Evolutionary conservation across 169 alveolate genomes (phyloP), one percentile per base, ranked within the genome.

Genomic region (Plasmodium malariae): DNA sequence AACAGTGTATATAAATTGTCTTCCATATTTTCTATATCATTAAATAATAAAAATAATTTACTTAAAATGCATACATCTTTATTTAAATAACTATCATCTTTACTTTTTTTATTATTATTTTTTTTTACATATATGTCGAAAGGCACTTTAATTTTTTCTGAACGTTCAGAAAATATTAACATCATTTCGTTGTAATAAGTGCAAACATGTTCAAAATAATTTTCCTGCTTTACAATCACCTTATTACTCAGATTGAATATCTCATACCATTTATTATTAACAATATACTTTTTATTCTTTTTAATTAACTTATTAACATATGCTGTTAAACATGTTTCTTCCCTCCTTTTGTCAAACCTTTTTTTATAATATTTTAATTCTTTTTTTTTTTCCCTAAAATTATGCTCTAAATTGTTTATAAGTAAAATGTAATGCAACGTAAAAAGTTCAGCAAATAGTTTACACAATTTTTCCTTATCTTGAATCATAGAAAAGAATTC

Each of bases 251-350:
- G 3, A 59, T 83, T 83, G 24, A 83, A 57, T 40, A 45, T 32
- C 49, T 67, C 83, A 40, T 83, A 83, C 83, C 83, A 83, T 9
- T 63, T 68, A 71, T 83, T 37, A 7, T 21, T 48, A 4, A 9
- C 21, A 19, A 19, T 49, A 17, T 37, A 67, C 34, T 65, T 45
- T 36, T 43, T 40, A 59, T 83, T 83, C 59, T 57, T 65, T 49
- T 70, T 34, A 17, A 83, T 48, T 51, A 76, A 32, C 9, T 21
- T 40, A 0, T 36, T 34, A 24, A 26, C 40, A 51, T 28, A 21
- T 36, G 1, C 3, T 3, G 45, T 26, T 17, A 60, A 11, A 43
- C 28, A 14, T 40, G 62, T 37, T 12, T 21, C 37, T 11, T 72
- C 86, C 21, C 7, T 30, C 21, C 11, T 59, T n/a, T 0, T 11